Base-by-base conservation (phyloP, 768 basidiomycete genomes). In the Lenzites betulinus region DNA sequence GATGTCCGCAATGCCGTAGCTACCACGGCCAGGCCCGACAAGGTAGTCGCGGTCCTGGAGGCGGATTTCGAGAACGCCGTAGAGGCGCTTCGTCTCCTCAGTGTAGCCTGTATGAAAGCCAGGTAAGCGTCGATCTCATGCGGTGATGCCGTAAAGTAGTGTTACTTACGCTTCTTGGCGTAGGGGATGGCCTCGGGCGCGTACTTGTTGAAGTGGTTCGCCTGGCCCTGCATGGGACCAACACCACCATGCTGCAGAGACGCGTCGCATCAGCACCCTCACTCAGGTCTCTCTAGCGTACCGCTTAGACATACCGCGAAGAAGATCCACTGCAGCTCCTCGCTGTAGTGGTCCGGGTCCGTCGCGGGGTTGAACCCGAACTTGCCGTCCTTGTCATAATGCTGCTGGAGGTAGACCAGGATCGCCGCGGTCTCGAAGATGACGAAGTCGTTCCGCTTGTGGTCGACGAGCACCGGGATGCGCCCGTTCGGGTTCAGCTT, bases 171-270 rank as follows among this genome's bases (percentile, higher is more conserved):
- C 64, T 84, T 86, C 73, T 85, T 87, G 30, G 78, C 86, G 57
- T 87, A 92, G 16, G 85, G 84, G 62, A 90, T 78, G 58, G 88
- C 82, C 66, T 87, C 88, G 3, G 85, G 82, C 1, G 88, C 87
- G 64, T 68, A 80, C n/a, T 73, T 72, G 54, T 75, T 78, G 76
- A 93, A 95, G 75, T 92, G 89, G 69, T 85, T 83, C 12, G 74
- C 71, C 76, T 92, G 89, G 30, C 90, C 89, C 77, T 93, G 90
- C 90, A 93, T 94, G n/a, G 92, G 91, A 26, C 90, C 91, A 23
- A 92, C 73, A 25, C 88, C 91, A 1, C 89, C 91, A 69, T 92
- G 89, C 87, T 90, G 69, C 2, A 51, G 42, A 35, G 7, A 42
- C 6, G 9, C 26, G n/a, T n/a, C n/a, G 2, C 11, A 11, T 35